These are phyloP conservation scores for Diaporthe longicolla DNA, from an alignment of 2,329 filamentous ascomycete genomes.

Conservation along the genomic window DNA sequence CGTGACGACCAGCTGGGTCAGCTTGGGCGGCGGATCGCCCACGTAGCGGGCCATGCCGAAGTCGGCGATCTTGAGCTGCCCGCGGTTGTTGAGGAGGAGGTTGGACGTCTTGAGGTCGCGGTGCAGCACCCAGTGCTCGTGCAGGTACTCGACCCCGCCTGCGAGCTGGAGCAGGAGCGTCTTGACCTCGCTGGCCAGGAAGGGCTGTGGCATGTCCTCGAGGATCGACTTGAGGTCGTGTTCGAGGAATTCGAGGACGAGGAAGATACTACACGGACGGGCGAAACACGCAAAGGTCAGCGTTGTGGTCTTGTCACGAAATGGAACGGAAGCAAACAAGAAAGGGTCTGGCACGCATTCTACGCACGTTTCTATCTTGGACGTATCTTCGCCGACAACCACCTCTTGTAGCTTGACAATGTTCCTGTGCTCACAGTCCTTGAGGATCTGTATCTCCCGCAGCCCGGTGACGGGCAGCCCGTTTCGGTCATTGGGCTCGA, in stretches of 20 bases:
- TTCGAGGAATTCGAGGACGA: constrained; percentile 98
- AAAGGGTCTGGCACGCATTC: not conserved
- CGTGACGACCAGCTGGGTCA: constrained; percentile 95
- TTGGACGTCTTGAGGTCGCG: constrained; percentile 96
- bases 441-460: constrained; percentile 92
- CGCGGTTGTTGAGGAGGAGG: constrained; percentile 94
- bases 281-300: constrained; percentile 53
- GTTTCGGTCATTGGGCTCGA: constrained; percentile 79
- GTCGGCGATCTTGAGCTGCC: constrained; percentile 94
- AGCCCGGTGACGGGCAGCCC: constrained; percentile 93
- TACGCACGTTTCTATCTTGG: constrained; percentile 67
- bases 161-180: constrained; percentile 87
- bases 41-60: constrained; percentile 98
- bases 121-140: constrained; percentile 91
- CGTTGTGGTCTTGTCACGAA: not conserved
- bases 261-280: constrained; percentile 76
- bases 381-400: constrained; percentile 77
- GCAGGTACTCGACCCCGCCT: constrained; percentile 86
- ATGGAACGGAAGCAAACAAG: not conserved
- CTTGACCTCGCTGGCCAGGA: constrained; percentile 93
- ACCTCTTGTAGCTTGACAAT: constrained; percentile 88
- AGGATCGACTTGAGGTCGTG: constrained; percentile 96
- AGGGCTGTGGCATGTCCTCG: constrained; percentile 94
- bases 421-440: constrained; percentile 84
- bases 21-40: constrained; percentile 79